These are phyloP conservation scores for Calonectria honghensis DNA, from an alignment of 2,329 filamentous ascomycete species.

Conservation along the genomic window DNA sequence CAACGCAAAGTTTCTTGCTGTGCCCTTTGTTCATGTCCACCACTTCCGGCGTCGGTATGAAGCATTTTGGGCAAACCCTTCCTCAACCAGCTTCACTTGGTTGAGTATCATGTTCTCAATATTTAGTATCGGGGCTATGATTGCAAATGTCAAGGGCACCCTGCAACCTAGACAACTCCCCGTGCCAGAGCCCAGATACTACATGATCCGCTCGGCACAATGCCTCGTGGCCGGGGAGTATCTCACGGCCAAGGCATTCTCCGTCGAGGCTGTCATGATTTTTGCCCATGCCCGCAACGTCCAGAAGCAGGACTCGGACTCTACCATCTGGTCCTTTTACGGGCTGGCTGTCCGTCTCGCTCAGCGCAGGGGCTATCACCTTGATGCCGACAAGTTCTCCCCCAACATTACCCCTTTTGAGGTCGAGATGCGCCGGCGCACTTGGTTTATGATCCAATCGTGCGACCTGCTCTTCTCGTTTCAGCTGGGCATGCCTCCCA, in stretches of 20 bases:
- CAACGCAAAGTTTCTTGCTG: conserved; percentile 61
- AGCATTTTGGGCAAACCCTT: conserved; percentile 66
- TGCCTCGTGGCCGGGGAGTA: conserved; percentile 70
- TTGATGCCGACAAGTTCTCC: conserved; percentile 66
- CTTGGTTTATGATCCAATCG: conserved; percentile 68
- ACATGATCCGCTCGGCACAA: conserved; percentile 62
- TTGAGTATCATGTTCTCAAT: conserved; percentile 71
- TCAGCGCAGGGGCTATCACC: conserved; percentile 72
- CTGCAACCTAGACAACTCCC: conserved; percentile 46
- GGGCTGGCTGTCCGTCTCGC: conserved; percentile 68
- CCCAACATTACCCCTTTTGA: conserved; percentile 67
- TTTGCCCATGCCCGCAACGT: conserved; percentile 66
- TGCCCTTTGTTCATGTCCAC: conserved; percentile 62
- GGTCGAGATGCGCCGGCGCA: conserved; percentile 70
- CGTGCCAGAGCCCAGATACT: conserved; percentile 56
- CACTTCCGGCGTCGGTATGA: conserved; percentile 70
- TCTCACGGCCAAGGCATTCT: conserved; percentile 65
- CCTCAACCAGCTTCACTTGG: conserved; percentile 67
- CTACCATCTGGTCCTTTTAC: conserved; percentile 69
- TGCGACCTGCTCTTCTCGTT: conserved; percentile 70
- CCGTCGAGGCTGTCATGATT: conserved; percentile 70
- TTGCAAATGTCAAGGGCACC: conserved; percentile 57
- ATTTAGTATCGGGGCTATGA: conserved; percentile 63
- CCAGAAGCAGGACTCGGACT: conserved; percentile 64
- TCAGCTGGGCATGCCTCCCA: conserved; percentile 72